These are phyloP conservation scores for Leccinum pellstonianum DNA, from an alignment of 768 basidiomycete genomes.

Conservation along the genomic window DNA sequence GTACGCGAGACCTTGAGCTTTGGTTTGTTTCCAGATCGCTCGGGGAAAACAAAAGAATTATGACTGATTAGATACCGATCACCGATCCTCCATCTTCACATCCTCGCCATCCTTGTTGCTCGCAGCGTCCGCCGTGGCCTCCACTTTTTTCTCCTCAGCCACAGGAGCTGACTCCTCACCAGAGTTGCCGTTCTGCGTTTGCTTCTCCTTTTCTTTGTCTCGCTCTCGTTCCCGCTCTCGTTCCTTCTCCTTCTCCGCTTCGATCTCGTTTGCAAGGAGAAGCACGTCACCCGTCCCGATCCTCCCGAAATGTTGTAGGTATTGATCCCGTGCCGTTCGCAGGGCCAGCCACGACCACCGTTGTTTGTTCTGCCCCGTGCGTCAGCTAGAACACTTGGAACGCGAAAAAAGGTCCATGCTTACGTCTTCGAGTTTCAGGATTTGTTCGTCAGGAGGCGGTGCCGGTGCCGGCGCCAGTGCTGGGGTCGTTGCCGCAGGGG, in stretches of 20 bases:
- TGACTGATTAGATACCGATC: not conserved
- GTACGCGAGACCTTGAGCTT: no score
- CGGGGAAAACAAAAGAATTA: not conserved
- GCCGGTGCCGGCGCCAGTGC: slow-evolving; percentile 23
- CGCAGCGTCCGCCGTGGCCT: slow-evolving; percentile 20
- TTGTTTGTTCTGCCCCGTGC: slow-evolving; percentile 61
- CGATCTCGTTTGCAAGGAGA: slow-evolving; percentile 38
- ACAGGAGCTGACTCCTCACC: slow-evolving; percentile 36
- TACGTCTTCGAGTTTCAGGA: slow-evolving; percentile 65
- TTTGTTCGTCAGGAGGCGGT: slow-evolving; percentile 45
- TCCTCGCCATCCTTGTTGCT: slow-evolving; percentile 39
- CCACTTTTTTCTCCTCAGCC: slow-evolving; percentile 27
- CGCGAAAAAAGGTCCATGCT: not conserved
- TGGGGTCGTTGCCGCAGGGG: slow-evolving; percentile 16
- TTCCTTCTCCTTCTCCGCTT: slow-evolving; percentile 37
- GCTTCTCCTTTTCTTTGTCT: slow-evolving; percentile 34
- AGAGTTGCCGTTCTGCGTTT: slow-evolving; percentile 15
- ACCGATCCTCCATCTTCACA: slow-evolving; percentile 49
- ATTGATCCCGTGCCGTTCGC: slow-evolving; percentile 68
- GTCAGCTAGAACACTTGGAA: slow-evolving; percentile 13
- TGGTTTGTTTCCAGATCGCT: no score
- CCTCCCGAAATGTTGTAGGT: slow-evolving; percentile 77
- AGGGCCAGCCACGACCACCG: slow-evolving; percentile 81
- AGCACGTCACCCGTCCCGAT: slow-evolving; percentile 78
- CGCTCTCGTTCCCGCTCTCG: slow-evolving; percentile 39